Percentiles rank a stretch among this genome's conserved stretches.
phyloP scores from a whole-genome alignment of 768 basidiomycete genomes.

The Epithele typhae region DNA sequence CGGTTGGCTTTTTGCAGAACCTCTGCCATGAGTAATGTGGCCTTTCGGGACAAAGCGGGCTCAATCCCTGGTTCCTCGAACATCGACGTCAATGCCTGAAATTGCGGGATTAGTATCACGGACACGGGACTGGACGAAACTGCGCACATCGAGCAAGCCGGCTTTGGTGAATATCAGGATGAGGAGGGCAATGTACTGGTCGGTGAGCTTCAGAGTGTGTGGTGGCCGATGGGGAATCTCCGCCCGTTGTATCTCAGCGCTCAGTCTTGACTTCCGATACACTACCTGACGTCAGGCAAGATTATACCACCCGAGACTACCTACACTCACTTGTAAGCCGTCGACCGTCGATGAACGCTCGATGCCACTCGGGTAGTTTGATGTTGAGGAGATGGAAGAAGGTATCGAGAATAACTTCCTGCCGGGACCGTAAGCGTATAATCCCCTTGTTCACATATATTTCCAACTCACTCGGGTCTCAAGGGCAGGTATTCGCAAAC shows the following conservation, averaged over 20 bases:
- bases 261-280: constrained; percentile 49
- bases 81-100: constrained; percentile 81
- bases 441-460: too few relatives aligned
- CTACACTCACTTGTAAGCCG: constrained; percentile 70
- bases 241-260: constrained; percentile 12
- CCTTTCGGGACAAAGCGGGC: constrained; percentile 78
- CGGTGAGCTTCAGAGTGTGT: constrained; percentile 77
- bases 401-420: constrained; percentile 94
- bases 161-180: constrained; percentile 82
- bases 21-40: constrained; percentile 88
- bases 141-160: constrained; percentile 83
- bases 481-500: constrained; percentile 82
- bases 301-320: neutral
- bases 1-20: constrained; percentile 84
- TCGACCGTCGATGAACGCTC: constrained; percentile 86
- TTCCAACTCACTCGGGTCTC: constrained; percentile 65
- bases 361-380: constrained; percentile 88
- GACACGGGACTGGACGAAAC: too few relatives aligned
- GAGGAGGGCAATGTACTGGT: constrained; percentile 88
- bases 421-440: constrained; percentile 8
- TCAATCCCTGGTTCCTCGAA: constrained; percentile 76
- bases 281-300: constrained; percentile 34
- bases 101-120: too few relatives aligned
- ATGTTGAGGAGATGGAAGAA: constrained; percentile 92
- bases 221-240: constrained; percentile 32